Conservation (phyloP, 2,329 filamentous ascomycete genomes). For the Tolypocladium endophyticum region DNA sequence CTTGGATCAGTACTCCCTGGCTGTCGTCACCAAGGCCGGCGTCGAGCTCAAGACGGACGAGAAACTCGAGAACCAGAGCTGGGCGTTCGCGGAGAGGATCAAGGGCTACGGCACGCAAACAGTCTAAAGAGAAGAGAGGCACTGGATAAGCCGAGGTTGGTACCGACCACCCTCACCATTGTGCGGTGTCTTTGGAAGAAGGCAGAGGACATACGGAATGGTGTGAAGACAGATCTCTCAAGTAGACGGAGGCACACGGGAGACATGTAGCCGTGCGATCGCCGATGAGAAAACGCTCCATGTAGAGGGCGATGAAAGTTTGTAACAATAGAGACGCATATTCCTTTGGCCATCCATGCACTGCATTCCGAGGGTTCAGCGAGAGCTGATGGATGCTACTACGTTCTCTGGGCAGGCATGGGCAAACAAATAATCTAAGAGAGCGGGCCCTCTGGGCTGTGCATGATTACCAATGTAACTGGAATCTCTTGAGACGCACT, state of each 20-base stretch:
- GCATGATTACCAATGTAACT: background rate
- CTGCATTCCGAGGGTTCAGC: background rate
- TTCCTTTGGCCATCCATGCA: background rate
- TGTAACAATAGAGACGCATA: background rate
- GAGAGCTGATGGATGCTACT: background rate
- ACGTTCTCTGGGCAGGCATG: background rate
- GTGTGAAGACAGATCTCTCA: background rate
- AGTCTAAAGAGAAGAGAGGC: conserved; percentile 26
- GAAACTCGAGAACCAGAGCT: conserved; percentile 90
- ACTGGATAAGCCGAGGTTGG: background rate
- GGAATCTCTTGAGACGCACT: background rate
- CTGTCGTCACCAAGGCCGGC: conserved; percentile 80
- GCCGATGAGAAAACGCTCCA: background rate
- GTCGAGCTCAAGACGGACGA: conserved; percentile 76
- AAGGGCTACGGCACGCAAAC: conserved; percentile 88
- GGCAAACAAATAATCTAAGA: background rate
- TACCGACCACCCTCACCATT: background rate
- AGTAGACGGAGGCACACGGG: background rate
- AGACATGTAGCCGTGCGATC: background rate
- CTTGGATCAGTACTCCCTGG: conserved; percentile 83
- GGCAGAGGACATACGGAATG: background rate
- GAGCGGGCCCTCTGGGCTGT: background rate
- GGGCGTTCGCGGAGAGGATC: conserved; percentile 94
- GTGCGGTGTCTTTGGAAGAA: too few relatives aligned
- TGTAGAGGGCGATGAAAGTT: background rate